Conservation (phyloP, 768 basidiomycete genomes). For the Tylopilus sp. region DNA sequence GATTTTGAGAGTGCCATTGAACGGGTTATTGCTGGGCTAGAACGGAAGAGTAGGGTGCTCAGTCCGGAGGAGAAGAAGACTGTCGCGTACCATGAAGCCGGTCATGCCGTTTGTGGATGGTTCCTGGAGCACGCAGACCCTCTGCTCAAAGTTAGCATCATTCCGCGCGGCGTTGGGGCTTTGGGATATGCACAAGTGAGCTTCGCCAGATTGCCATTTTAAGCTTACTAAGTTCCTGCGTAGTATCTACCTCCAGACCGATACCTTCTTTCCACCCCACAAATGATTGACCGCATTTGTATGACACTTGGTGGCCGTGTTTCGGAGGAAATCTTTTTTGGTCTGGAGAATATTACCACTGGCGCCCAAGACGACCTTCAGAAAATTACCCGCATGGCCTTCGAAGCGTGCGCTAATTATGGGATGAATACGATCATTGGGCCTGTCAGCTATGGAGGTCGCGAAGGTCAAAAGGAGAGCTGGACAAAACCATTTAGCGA, state of each 20-base stretch:
- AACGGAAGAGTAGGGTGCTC: constrained; percentile 91
- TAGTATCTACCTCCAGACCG: constrained; percentile 95
- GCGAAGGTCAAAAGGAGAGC: constrained; percentile 74
- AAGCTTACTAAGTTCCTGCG: constrained; percentile 8
- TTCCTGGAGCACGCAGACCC: constrained; percentile 97
- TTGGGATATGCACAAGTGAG: constrained; percentile 92
- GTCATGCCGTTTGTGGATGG: constrained; percentile 98
- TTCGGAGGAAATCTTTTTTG: constrained; percentile 98
- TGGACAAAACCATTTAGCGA: constrained; percentile 99
- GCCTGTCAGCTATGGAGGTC: constrained; percentile 94
- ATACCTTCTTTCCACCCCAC: constrained; percentile 92
- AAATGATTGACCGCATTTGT: constrained; percentile 93
- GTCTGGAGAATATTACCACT: constrained; percentile 86
- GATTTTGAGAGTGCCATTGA: constrained; percentile 99
- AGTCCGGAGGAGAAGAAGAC: constrained; percentile 97
- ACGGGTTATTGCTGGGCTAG: constrained; percentile 94
- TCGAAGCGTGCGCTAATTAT: constrained; percentile 92
- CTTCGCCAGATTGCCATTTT: constrained; percentile 2
- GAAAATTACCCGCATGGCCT: constrained; percentile 98
- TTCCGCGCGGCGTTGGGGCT: constrained; percentile 93
- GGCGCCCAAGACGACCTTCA: constrained; percentile 98
- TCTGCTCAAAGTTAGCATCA: constrained; percentile 95
- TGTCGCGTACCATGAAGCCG: constrained; percentile 98
- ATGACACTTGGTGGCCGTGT: constrained; percentile 99
- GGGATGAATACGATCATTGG: constrained; percentile 96